Evolutionary conservation across 2,329 filamentous ascomycete species (phyloP).

Genomic region (Nigrospora sphaerica): DNA sequence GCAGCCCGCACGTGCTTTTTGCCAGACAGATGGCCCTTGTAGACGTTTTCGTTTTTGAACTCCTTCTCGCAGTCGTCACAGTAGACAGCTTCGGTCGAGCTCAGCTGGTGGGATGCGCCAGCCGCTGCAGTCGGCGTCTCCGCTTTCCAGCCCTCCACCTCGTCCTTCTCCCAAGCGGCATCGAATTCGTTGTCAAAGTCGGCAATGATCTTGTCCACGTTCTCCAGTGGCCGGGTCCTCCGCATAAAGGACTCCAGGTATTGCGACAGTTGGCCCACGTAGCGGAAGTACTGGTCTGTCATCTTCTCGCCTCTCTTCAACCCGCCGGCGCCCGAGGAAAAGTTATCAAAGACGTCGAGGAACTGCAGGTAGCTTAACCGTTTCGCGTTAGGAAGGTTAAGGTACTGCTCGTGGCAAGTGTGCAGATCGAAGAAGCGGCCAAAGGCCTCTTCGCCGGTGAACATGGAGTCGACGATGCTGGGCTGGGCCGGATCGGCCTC

Average conservation of each 20-base stretch:
- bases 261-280: slow-evolving; percentile 69
- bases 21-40: slow-evolving; percentile 79
- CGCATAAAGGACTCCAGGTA: slow-evolving; percentile 89
- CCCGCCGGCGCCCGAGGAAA: slow-evolving; percentile 64
- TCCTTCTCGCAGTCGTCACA: slow-evolving; percentile 90
- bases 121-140: slow-evolving; percentile 38
- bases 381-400: slow-evolving; percentile 84
- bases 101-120: slow-evolving; percentile 25
- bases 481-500: slow-evolving; percentile 57
- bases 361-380: slow-evolving; percentile 88
- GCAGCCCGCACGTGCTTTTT: slow-evolving; percentile 90
- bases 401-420: slow-evolving; percentile 74
- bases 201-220: slow-evolving; percentile 69
- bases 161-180: slow-evolving; percentile 70
- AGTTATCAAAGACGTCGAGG: slow-evolving; percentile 83
- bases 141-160: slow-evolving; percentile 70
- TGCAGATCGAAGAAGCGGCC: slow-evolving; percentile 90
- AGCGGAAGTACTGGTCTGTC: slow-evolving; percentile 87
- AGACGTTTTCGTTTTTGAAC: slow-evolving; percentile 93
- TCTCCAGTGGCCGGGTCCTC: slow-evolving; percentile 76
- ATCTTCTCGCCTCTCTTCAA: slow-evolving; percentile 78
- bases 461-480: slow-evolving; percentile 78
- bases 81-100: slow-evolving; percentile 63
- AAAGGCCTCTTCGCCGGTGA: slow-evolving; percentile 91
- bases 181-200: slow-evolving; percentile 81